Conservation (phyloP, 768 basidiomycete species). For the Lactarius sp. region DNA sequence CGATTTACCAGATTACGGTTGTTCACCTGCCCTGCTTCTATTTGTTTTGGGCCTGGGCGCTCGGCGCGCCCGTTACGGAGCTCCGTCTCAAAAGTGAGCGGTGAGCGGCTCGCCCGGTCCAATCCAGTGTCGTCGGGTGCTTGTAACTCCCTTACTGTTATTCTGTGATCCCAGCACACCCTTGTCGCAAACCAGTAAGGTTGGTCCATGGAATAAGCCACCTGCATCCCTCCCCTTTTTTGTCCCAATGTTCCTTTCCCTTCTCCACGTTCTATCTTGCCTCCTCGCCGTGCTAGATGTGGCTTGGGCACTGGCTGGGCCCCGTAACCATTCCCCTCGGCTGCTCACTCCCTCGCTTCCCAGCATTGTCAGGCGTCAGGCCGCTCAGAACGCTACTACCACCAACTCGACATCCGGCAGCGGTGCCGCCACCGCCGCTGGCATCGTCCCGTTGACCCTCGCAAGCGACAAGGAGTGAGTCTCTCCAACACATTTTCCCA, state of each 20-base stretch:
- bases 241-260: constrained; percentile 6
- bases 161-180: too few species aligned
- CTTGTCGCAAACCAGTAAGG: not conserved
- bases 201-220: constrained; percentile 7
- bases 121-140: too few species aligned
- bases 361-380: constrained; percentile 18
- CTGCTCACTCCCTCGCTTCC: constrained; percentile 9
- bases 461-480: constrained; percentile 23
- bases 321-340: not conserved
- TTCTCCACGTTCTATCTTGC: not conserved
- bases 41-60: too few species aligned
- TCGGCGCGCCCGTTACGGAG: too few species aligned
- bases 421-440: not conserved
- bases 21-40: too few species aligned
- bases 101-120: too few species aligned
- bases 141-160: too few species aligned
- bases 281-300: constrained; percentile 17
- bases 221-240: not conserved
- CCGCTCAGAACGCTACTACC: not conserved
- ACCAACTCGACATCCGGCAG: constrained; percentile 10
- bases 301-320: constrained; percentile 13
- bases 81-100: too few species aligned
- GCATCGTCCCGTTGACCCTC: constrained; percentile 18
- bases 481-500: too few species aligned
- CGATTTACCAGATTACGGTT: not conserved